Conservation (phyloP, 2,329 filamentous ascomycete genomes). For the Fusarium foetens region DNA sequence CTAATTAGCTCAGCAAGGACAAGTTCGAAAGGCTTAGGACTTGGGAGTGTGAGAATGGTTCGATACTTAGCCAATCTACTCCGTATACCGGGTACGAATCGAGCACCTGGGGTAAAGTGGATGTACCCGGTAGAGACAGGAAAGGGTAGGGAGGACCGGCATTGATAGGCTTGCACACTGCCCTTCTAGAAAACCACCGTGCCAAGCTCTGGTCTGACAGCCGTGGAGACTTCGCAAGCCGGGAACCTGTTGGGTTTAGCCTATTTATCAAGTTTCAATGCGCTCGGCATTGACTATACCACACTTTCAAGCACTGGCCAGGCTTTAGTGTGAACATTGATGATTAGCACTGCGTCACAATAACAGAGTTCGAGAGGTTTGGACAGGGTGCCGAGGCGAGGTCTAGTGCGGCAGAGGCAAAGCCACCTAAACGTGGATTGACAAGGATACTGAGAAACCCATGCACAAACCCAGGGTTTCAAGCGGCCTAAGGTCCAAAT, state of each 20-base stretch:
- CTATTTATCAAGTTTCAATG: constrained; percentile 16
- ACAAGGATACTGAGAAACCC: constrained; percentile 33
- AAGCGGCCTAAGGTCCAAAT: constrained; percentile 40
- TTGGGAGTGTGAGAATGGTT: constrained; percentile 37
- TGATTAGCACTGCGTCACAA: constrained; percentile 26
- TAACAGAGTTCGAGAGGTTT: constrained; percentile 17
- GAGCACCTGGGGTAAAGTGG: constrained; percentile 44
- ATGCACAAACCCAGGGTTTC: constrained; percentile 29
- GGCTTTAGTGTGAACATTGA: constrained; percentile 32
- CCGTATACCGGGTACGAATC: constrained; percentile 37
- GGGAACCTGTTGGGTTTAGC: constrained; percentile 20
- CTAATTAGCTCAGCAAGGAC: constrained; percentile 19
- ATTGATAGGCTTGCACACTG: constrained; percentile 34
- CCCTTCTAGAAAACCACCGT: constrained; percentile 39
- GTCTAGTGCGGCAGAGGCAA: constrained; percentile 27
- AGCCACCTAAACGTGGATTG: constrained; percentile 29
- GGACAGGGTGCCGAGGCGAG: constrained; percentile 31
- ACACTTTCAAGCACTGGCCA: constrained; percentile 18
- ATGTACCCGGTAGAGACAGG: constrained; percentile 30
- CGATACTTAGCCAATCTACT: constrained; percentile 33
- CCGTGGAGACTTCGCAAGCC: constrained; percentile 24
- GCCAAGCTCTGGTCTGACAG: constrained; percentile 17
- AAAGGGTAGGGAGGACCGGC: constrained; percentile 31
- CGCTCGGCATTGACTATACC: constrained; percentile 16
- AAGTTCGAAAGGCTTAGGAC: constrained; percentile 14